phyloP scores from a whole-genome alignment of 768 basidiomycete genomes.

The Rhodotorula taiwanensis region DNA sequence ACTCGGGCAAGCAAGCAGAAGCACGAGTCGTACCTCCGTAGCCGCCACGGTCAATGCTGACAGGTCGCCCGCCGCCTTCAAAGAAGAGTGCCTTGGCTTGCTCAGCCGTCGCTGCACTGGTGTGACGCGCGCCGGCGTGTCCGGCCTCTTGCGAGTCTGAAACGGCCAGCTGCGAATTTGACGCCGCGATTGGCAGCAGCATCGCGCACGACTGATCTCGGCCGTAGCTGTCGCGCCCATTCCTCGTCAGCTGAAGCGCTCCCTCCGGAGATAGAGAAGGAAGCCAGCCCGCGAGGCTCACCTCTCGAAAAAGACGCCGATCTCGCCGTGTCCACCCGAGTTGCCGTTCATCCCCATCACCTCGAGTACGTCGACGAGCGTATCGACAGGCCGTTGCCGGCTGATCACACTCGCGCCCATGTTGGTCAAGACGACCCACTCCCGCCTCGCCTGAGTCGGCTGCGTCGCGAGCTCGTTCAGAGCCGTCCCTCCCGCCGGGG shows the following conservation, averaged over 20 bases:
- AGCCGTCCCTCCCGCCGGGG: constrained; percentile 36
- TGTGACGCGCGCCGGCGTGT: neutral
- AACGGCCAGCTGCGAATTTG: constrained; percentile 62
- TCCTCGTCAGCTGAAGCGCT: too few species aligned
- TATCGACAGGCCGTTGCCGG: constrained; percentile 78
- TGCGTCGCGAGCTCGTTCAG: constrained; percentile 74
- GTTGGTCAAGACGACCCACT: constrained; percentile 83
- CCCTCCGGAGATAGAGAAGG: too few species aligned
- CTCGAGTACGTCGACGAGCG: constrained; percentile 72
- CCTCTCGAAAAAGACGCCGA: constrained; percentile 81
- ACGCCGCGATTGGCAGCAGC: constrained; percentile 76
- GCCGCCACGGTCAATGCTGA: constrained; percentile 38
- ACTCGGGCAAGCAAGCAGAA: neutral
- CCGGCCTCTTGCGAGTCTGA: constrained; percentile 3
- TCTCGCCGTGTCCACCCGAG: constrained; percentile 58
- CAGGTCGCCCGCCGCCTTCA: constrained; percentile 55
- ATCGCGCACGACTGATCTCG: constrained; percentile 87
- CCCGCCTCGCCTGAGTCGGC: constrained; percentile 63
- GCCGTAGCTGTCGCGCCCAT: constrained; percentile 67
- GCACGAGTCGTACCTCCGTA: constrained; percentile 13
- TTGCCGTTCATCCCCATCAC: constrained; percentile 43
- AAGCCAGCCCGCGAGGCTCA: constrained; percentile 39
- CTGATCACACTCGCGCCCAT: constrained; percentile 72
- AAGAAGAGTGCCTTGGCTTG: constrained; percentile 41
- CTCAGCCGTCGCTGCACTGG: constrained; percentile 50